Evolutionary conservation across 805 yeast genomes (phyloP), one percentile per base, ranked within the genome.

Genomic region (Kockiozyma suomiensis): DNA sequence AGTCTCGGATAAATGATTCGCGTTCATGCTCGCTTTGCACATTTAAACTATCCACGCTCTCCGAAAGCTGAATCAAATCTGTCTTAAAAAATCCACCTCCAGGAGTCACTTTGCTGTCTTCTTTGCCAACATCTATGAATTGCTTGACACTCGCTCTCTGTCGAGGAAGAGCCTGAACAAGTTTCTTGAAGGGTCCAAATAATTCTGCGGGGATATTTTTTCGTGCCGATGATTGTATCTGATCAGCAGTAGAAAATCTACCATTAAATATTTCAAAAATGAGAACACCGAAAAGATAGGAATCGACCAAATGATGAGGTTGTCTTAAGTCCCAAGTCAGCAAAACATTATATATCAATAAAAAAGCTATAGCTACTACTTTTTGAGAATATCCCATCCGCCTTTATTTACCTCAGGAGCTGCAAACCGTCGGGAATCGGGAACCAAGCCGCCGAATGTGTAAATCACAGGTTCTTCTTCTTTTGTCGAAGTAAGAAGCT

Each of bases 231-330:
- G 61, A 68, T 13, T 63, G 65, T 10, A 61, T 57, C 30, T 58
- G 66, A 15, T 63, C 66, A 28, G 54, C 12, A 10, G 57, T 46
- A 17, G 64, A 49, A 23, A 61, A 40, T 37, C 42, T 17, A 21
- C 71, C 73, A 54, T 76, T 76, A 68, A 81, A 80, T 4, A 85
- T 65, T 47, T 77, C 75, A 58, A 75, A 76, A 2, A 85, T 78
- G 32, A 88, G 75, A 1, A 74, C 74, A 2, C 90, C 96, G 38
- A 85, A 78, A 63, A 79, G 79, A 76, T 78, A 88, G 0, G 94
- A 78, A 71, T 89, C 96, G 55, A 84, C 74, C 64, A 70, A 57
- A 54, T 63, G 53, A 59, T 63, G 59, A 51, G 72, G 66, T 40
- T 63, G 55, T 26, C 69, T 69, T 28, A 66, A 67, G 40, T 72